Evolutionary conservation across 108 stramenopile genomes (phyloP).

Genomic region (Hondaea fermentalgiana): DNA sequence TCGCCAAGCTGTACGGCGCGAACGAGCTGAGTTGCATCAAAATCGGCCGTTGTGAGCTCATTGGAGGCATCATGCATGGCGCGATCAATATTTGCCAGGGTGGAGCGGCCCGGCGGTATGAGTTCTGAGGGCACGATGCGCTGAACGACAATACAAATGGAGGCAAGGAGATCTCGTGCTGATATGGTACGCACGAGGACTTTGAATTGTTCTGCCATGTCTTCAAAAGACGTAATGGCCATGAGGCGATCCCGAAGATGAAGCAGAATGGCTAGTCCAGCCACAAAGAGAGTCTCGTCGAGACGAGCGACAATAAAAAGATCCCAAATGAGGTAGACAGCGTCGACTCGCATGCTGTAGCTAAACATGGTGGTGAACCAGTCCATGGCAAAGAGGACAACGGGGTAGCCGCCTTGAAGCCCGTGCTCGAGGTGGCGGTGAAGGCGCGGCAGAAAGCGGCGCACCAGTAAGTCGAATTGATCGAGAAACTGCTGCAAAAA

Average conservation of each 20-base stretch:
- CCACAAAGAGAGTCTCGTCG: not conserved
- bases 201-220: not conserved
- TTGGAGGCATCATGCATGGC: not conserved
- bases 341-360: constrained; percentile 4
- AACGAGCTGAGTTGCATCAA: not conserved
- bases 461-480: not conserved
- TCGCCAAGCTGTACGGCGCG: constrained; percentile 1
- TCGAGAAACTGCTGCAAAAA: not conserved
- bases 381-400: constrained; percentile 13
- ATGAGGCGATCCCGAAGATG: not conserved
- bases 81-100: not conserved
- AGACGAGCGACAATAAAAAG: constrained; percentile 7
- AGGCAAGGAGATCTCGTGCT: not conserved
- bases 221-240: not conserved
- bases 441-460: not conserved
- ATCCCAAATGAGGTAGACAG: not conserved
- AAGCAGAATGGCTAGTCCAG: not conserved
- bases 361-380: constrained; percentile 15
- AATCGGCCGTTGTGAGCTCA: not conserved
- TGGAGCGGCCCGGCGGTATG: not conserved
- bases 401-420: not conserved
- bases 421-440: not conserved
- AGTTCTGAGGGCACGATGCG: constrained; percentile 6
- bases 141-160: not conserved
- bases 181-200: not conserved